These are phyloP conservation scores for Coniosporium apollinis DNA, from an alignment of 495 filamentous ascomycete genomes.

Conservation along the genomic window DNA sequence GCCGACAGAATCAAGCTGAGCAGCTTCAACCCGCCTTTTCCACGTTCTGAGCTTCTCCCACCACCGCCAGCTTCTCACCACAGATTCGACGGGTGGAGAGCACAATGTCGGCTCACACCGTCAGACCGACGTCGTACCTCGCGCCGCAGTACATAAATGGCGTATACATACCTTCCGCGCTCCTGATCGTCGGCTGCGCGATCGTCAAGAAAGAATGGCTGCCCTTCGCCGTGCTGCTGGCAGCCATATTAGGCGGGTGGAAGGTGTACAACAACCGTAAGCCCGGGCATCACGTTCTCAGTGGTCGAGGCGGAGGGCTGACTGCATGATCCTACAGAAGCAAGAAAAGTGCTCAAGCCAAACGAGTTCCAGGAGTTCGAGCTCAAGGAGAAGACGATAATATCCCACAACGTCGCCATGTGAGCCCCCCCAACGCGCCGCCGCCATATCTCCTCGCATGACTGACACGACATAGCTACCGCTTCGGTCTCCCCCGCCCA, in stretches of 20 bases:
- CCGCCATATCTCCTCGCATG: neutral
- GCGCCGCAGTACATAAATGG: conserved; percentile 46
- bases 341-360: conserved; percentile 71
- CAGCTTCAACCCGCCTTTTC: no score
- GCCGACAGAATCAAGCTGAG: no score
- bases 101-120: conserved; percentile 12
- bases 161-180: conserved; percentile 70
- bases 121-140: conserved; percentile 21
- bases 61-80: no score
- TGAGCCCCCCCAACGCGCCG: conserved; percentile 19
- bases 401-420: conserved; percentile 97
- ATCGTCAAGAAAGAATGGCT: conserved; percentile 67
- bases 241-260: conserved; percentile 40
- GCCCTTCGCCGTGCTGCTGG: conserved; percentile 49
- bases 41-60: no score
- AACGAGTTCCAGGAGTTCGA: conserved; percentile 76
- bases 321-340: conserved; percentile 29
- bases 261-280: conserved; percentile 47
- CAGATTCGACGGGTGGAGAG: no score
- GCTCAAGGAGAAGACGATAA: conserved; percentile 74
- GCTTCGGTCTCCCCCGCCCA: conserved; percentile 62
- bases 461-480: conserved; percentile 43
- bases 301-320: neutral
- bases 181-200: conserved; percentile 57
- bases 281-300: conserved; percentile 11